Evolutionary conservation across 2,329 filamentous ascomycete genomes (phyloP).

Genomic region (Verticillium albo-atrum): DNA sequence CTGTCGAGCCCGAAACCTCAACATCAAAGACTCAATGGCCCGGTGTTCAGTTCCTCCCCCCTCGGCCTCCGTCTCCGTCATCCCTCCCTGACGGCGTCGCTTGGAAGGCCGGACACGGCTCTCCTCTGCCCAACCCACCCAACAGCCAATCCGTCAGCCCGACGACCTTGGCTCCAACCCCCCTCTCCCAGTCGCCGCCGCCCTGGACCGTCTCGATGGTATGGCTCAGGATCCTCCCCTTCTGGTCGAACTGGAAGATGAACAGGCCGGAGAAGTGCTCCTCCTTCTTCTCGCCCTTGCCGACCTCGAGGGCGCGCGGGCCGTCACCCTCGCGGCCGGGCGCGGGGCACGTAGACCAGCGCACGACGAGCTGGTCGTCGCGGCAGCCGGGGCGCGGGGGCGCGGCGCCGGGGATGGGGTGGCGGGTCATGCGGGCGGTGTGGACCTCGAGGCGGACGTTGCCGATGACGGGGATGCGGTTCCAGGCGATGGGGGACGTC

Average conservation of each 20-base stretch:
- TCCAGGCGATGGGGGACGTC: constrained; percentile 96
- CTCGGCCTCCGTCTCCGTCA: background rate
- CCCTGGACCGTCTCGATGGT: constrained; percentile 93
- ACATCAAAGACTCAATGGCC: too few species aligned
- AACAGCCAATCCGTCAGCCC: constrained; percentile 93
- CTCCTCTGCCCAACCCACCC: constrained; percentile 58
- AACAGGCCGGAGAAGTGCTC: constrained; percentile 89
- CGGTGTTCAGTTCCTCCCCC: background rate
- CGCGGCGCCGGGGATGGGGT: constrained; percentile 39
- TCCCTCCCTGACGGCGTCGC: background rate
- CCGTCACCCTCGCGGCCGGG: background rate
- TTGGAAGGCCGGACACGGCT: constrained; percentile 15
- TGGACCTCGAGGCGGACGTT: constrained; percentile 85
- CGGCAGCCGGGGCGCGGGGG: constrained; percentile 47
- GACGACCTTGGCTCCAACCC: constrained; percentile 76
- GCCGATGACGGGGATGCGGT: constrained; percentile 82
- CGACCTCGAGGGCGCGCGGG: background rate
- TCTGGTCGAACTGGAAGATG: constrained; percentile 88
- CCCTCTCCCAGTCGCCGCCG: constrained; percentile 76
- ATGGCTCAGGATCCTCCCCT: constrained; percentile 80
- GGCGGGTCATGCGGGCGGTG: constrained; percentile 79
- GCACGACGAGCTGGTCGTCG: constrained; percentile 81
- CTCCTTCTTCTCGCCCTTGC: constrained; percentile 42
- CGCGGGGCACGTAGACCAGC: constrained; percentile 68
- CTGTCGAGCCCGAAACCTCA: background rate